Base-by-base conservation (phyloP, 192 early-diverging fungal species). In the Coemansia brasiliensis region DNA sequence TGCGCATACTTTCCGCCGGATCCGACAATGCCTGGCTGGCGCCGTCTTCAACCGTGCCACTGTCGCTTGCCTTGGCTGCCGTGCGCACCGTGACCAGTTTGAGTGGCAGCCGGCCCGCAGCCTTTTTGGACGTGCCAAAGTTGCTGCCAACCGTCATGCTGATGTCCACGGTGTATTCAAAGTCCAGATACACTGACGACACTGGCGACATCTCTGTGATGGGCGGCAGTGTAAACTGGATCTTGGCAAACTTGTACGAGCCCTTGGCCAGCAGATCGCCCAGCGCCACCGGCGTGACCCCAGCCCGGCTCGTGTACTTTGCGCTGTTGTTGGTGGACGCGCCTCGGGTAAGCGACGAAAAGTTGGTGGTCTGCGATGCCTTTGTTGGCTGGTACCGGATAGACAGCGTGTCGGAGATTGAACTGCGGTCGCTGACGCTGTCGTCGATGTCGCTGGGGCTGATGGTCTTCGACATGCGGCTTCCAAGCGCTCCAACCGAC, bases 181-280 rank as follows among this genome's bases (percentile, higher is more conserved):
- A 79, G 46, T 79, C 76, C 20, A 79, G 46, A 26, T 69, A 79
- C 59, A 74, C 76, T 0, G 70, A 73, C 17, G 76, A 79, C 15
- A 79, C 71, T 1, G 76, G 76, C 13, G 70, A 79, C 52, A 79
- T 79, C 5, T 74, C 71, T 0, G 54, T 57, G 35, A 69, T 49
- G 0, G 61, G 63, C 52, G 76, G 76, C 46, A 79, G 35, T 4
- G 63, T 73, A 39, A 79, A 65, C 59, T 65, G 66, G 50, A 79
- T 72, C 16, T 66, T 65, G 63, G 76, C 76, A 69, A 79, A 79
- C 13, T 61, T 63, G 59, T 69, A 79, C 54, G 76, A 79, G 1
- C 70, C 76, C 45, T 69, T 69, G 37, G 76, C 27, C 46, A 79
- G 44, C 42, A 79, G 48, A 35, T 52, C 54, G 32, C 76, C 70